These are phyloP conservation scores for Lodderomyces theae DNA, from an alignment of 1,139 yeast genomes.

Conservation along the genomic window DNA sequence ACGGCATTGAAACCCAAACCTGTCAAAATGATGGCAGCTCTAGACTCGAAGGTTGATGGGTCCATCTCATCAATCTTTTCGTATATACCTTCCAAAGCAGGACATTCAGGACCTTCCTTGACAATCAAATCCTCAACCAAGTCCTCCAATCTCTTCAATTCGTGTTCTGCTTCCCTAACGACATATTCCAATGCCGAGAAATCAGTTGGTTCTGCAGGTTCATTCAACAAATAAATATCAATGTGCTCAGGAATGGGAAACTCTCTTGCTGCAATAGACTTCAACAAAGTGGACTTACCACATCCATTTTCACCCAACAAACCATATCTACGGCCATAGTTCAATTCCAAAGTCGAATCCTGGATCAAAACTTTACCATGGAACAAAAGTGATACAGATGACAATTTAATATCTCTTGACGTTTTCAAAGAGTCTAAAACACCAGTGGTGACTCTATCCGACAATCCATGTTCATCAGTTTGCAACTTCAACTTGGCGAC, in stretches of 20 bases:
- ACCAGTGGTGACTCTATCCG: constrained; percentile 98
- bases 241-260: constrained; percentile 90
- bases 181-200: constrained; percentile 93
- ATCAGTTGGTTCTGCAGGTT: constrained; percentile 95
- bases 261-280: constrained; percentile 93
- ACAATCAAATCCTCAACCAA: constrained; percentile 86
- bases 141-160: constrained; percentile 87
- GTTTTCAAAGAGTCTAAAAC: constrained; percentile 86
- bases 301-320: constrained; percentile 98
- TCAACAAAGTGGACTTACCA: constrained; percentile 94
- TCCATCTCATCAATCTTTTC: constrained; percentile 97
- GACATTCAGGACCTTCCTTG: constrained; percentile 92
- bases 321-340: constrained; percentile 96
- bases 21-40: constrained; percentile 92
- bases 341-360: constrained; percentile 88
- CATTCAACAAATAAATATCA: constrained; percentile 89
- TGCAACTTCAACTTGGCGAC: constrained; percentile 87
- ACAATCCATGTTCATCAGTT: constrained; percentile 87
- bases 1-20: constrained; percentile 94
- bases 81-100: constrained; percentile 79
- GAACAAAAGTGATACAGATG: constrained; percentile 87
- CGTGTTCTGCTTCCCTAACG: constrained; percentile 92
- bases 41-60: constrained; percentile 90
- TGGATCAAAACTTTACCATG: constrained; percentile 96
- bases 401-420: constrained; percentile 90